Percentiles rank a stretch among this genome's conserved stretches.
Conservation (phyloP, 2,329 filamentous ascomycete species). For the Neonectria neomacrospora region DNA sequence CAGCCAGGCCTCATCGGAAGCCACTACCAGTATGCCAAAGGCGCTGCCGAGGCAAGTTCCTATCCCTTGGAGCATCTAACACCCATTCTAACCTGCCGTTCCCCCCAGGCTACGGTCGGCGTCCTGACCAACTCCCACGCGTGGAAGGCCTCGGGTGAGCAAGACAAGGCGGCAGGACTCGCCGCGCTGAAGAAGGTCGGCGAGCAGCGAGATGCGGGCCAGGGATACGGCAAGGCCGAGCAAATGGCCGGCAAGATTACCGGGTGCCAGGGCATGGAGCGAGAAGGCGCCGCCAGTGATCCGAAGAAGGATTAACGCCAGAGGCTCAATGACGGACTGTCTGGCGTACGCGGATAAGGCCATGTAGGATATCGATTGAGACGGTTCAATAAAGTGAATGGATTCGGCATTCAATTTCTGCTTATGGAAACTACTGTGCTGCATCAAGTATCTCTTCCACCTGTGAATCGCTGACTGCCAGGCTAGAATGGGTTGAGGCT, state of each 20-base stretch:
- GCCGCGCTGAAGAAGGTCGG: conserved; percentile 71
- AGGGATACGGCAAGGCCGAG: conserved; percentile 72
- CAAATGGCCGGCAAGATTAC: conserved; percentile 71
- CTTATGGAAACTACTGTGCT: neutral
- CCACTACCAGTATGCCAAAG: conserved; percentile 76
- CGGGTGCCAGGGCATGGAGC: conserved; percentile 77
- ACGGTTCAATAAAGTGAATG: conserved; percentile 4
- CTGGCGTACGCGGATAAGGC: too few relatives aligned
- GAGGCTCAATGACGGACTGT: neutral
- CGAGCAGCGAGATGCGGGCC: conserved; percentile 63
- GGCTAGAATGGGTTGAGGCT: too few relatives aligned
- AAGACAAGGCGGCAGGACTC: conserved; percentile 71
- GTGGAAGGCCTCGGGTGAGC: conserved; percentile 72
- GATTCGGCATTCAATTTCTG: neutral
- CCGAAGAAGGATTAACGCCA: conserved; percentile 43
- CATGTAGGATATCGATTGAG: conserved; percentile 7
- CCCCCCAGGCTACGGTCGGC: conserved; percentile 66
- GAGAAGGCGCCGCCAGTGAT: conserved; percentile 66
- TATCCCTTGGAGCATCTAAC: too few relatives aligned
- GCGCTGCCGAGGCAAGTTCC: conserved; percentile 69
- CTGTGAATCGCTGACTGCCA: neutral
- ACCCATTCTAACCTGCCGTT: conserved; percentile 4
- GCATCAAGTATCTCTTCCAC: neutral
- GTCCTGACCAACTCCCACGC: conserved; percentile 69
- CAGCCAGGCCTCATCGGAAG: conserved; percentile 70